phyloP scores from a whole-genome alignment of 192 early-diverging fungal genomes.

The Anaeromyces robustus region DNA sequence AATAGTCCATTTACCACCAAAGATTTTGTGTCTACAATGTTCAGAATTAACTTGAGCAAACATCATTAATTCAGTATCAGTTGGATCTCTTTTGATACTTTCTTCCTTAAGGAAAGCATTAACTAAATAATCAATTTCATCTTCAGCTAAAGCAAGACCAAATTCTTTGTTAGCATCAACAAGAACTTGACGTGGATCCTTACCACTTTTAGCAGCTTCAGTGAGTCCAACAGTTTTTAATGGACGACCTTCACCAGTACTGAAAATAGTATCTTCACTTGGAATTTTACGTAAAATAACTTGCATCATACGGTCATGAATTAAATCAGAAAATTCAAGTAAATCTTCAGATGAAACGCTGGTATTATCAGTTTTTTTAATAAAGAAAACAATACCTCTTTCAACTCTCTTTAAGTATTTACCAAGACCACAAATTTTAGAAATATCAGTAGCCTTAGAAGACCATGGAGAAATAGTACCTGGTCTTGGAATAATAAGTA shows the following conservation, averaged over 20 bases:
- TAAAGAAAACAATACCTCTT: constrained; percentile 63
- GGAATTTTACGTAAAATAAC: constrained; percentile 24
- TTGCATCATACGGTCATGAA: constrained; percentile 97
- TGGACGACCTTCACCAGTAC: constrained; percentile 28
- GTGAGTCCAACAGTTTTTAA: constrained; percentile 44
- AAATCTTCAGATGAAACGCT: constrained; percentile 25
- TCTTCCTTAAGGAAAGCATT: constrained; percentile 54
- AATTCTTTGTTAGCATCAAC: constrained; percentile 68
- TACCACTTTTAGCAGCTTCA: constrained; percentile 20
- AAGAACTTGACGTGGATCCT: constrained; percentile 42
- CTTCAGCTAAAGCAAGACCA: constrained; percentile 86
- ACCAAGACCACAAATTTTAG: constrained; percentile 70
- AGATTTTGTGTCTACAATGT: constrained; percentile 99
- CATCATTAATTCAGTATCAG: constrained; percentile 99
- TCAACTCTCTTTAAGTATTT: constrained; percentile 65
- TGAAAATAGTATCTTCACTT: constrained; percentile 16
- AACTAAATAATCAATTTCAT: constrained; percentile 93
- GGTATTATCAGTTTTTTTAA: constrained; percentile 16
- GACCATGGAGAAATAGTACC: constrained; percentile 99
- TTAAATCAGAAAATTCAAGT: constrained; percentile 21
- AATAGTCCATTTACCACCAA: constrained; percentile 94
- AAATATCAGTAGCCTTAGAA: constrained; percentile 98
- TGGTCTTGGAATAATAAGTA: constrained; percentile 72
- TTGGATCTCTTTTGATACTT: constrained; percentile 58
- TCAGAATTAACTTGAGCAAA: constrained; percentile 99